Conservation (phyloP, 768 basidiomycete genomes). For the Lepiota venenata region DNA sequence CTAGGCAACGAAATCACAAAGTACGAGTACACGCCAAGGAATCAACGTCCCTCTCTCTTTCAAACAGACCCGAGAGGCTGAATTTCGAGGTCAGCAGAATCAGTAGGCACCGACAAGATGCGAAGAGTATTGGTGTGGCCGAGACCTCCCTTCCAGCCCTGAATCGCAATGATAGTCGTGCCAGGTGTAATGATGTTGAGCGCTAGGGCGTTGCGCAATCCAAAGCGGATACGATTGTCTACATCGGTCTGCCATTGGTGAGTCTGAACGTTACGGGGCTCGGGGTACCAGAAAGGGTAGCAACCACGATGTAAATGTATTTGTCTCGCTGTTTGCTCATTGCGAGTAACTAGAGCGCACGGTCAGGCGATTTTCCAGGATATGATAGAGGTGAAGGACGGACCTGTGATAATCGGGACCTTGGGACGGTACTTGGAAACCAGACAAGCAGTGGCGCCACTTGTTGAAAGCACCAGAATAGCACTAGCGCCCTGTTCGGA, state of each 20-base stretch:
- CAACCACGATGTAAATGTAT: constrained; percentile 95
- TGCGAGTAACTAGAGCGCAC: constrained; percentile 77
- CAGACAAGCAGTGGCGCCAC: constrained; percentile 93
- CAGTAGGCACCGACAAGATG: constrained; percentile 80
- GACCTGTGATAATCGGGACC: constrained; percentile 93
- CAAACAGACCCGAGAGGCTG: constrained; percentile 47
- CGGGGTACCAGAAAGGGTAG: constrained; percentile 96
- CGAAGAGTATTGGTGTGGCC: constrained; percentile 94
- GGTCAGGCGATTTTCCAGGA: neutral
- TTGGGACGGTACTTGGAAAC: constrained; percentile 94
- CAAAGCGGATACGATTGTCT: constrained; percentile 87
- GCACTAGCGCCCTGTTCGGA: constrained; percentile 93
- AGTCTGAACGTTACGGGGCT: constrained; percentile 83
- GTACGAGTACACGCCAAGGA: neutral
- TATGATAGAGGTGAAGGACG: constrained; percentile 18
- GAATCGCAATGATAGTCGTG: constrained; percentile 89
- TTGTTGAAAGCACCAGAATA: constrained; percentile 94
- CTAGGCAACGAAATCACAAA: neutral
- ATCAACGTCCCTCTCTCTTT: neutral
- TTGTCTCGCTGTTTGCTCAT: constrained; percentile 93
- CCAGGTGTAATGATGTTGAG: constrained; percentile 88
- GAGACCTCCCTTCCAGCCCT: constrained; percentile 99
- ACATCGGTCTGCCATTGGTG: constrained; percentile 99
- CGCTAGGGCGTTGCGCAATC: constrained; percentile 77
- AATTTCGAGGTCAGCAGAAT: constrained; percentile 71